phyloP scores from a whole-genome alignment of 2,329 filamentous ascomycete genomes.

The Fusarium mexicanum region DNA sequence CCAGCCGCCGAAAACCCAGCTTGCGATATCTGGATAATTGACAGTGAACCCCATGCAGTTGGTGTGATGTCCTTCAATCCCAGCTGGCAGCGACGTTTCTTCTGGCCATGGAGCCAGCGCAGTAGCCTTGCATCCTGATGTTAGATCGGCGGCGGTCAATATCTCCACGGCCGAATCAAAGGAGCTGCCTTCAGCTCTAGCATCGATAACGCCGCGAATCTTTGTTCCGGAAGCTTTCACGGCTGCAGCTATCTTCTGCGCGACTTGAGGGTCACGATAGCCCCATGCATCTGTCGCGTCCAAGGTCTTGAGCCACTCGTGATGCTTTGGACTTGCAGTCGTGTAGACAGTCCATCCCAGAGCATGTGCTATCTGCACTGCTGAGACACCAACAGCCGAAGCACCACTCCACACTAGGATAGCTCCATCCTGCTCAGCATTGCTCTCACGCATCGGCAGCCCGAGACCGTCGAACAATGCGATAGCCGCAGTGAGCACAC shows the following conservation, averaged over 20 bases:
- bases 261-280: neutral
- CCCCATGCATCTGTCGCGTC: neutral
- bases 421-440: constrained; percentile 34
- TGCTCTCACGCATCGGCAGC: constrained; percentile 20
- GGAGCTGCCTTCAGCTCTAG: neutral
- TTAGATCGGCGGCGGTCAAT: accelerated
- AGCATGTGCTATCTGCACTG: constrained; percentile 17
- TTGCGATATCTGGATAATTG: neutral
- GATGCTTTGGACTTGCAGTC: constrained; percentile 20
- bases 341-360: constrained; percentile 24
- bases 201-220: neutral
- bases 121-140: accelerated
- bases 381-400: constrained; percentile 30
- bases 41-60: neutral
- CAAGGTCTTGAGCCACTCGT: neutral
- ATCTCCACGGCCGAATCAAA: neutral
- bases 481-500: neutral
- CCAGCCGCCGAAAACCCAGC: neutral
- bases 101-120: neutral
- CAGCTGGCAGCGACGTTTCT: accelerated
- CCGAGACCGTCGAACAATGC: neutral
- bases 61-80: neutral
- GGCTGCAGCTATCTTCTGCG: neutral
- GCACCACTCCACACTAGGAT: constrained; percentile 48
- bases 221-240: accelerated